These are phyloP conservation scores for Arthroderma uncinatum DNA, from an alignment of 2,329 filamentous ascomycete genomes.

Conservation along the genomic window DNA sequence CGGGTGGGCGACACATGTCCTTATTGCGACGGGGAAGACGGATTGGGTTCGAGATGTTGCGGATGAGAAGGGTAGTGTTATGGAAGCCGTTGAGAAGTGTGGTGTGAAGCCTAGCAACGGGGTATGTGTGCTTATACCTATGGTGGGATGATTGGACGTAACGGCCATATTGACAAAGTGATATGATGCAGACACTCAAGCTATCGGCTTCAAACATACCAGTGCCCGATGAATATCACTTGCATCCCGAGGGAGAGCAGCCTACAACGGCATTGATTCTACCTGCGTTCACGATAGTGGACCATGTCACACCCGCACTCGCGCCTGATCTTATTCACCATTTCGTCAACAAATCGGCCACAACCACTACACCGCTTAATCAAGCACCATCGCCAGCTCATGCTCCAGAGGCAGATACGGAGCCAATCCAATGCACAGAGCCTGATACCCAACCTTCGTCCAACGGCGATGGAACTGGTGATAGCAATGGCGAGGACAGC, in stretches of 20 bases:
- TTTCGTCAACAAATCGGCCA: conserved; percentile 60
- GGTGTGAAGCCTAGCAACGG: conserved; percentile 34
- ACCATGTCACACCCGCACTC: conserved; percentile 66
- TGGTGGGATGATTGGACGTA: background rate
- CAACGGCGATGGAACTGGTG: too few relatives aligned
- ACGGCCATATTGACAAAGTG: background rate
- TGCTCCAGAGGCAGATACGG: background rate
- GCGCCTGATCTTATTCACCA: conserved; percentile 60
- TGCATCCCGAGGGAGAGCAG: conserved; percentile 44
- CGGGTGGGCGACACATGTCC: conserved; percentile 76
- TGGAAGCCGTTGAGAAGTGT: conserved; percentile 56
- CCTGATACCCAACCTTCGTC: background rate
- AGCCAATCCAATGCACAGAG: background rate
- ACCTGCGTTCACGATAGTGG: conserved; percentile 70
- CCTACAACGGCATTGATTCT: conserved; percentile 75
- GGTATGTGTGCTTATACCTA: conserved; percentile 21
- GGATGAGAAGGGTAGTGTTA: conserved; percentile 76
- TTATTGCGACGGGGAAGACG: conserved; percentile 89
- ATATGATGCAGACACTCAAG: conserved; percentile 57
- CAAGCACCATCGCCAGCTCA: background rate
- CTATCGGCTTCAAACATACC: conserved; percentile 87
- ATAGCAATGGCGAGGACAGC: background rate
- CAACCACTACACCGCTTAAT: conserved; percentile 54
- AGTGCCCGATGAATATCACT: conserved; percentile 54
- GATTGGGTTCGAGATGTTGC: conserved; percentile 87